phyloP scores from a whole-genome alignment of 1,139 yeast species.

The Protomyces gravidus region DNA sequence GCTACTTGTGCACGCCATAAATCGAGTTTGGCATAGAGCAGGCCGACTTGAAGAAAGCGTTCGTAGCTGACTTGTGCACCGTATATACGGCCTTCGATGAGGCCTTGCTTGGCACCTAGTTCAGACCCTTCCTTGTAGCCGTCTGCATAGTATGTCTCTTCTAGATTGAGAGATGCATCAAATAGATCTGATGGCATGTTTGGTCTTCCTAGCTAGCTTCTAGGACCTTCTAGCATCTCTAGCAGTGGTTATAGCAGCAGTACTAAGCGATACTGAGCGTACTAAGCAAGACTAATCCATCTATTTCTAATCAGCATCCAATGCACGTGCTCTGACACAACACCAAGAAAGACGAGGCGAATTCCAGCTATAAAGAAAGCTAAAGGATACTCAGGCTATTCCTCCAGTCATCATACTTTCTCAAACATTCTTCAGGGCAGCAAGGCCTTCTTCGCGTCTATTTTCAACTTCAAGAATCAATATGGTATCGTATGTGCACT shows the following conservation, averaged over 20 bases:
- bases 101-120: constrained; percentile 55
- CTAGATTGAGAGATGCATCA: constrained; percentile 9
- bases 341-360: no score
- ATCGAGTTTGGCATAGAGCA: constrained; percentile 53
- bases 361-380: no score
- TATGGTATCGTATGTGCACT: not conserved
- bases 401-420: not conserved
- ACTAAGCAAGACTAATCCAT: no score
- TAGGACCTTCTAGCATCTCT: not conserved
- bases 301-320: no score
- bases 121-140: constrained; percentile 54
- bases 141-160: constrained; percentile 45
- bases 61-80: constrained; percentile 80
- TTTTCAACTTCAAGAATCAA: not conserved
- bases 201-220: not conserved
- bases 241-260: no score
- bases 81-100: constrained; percentile 66
- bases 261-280: no score
- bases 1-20: constrained; percentile 38
- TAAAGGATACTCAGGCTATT: no score
- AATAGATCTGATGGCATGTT: not conserved
- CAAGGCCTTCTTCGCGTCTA: not conserved
- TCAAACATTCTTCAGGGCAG: not conserved
- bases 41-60: constrained; percentile 60
- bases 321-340: no score